Evolutionary conservation across 768 basidiomycete genomes (phyloP).

Genomic region (Suillus placidus): DNA sequence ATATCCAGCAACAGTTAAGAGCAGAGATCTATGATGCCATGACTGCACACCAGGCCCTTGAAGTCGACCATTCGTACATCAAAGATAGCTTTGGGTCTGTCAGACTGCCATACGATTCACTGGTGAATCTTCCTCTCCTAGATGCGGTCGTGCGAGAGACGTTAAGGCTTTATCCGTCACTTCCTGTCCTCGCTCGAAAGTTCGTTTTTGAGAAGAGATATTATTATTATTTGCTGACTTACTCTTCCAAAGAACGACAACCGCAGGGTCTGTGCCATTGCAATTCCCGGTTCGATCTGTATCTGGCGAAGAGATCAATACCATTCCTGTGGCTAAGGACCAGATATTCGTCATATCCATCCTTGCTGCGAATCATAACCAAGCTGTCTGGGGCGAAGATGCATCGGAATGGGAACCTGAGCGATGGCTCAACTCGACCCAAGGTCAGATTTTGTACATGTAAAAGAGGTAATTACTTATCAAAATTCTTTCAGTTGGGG

Average conservation of each 20-base stretch:
- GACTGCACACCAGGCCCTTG: not conserved
- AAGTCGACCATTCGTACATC: constrained; percentile 14
- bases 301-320: constrained; percentile 22
- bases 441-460: not conserved
- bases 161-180: constrained; percentile 45
- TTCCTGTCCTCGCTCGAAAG: constrained; percentile 40
- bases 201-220: constrained; percentile 20
- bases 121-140: constrained; percentile 39
- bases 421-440: constrained; percentile 39
- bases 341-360: constrained; percentile 47
- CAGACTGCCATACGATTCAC: constrained; percentile 41
- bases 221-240: not conserved
- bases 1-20: constrained; percentile 43
- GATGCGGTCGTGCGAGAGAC: constrained; percentile 45
- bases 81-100: constrained; percentile 28
- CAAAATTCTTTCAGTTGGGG: constrained; percentile 1
- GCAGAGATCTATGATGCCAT: constrained; percentile 34
- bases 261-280: constrained; percentile 43
- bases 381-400: constrained; percentile 46
- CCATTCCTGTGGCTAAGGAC: constrained; percentile 42
- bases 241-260: constrained; percentile 33
- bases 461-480: not conserved
- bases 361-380: constrained; percentile 43
- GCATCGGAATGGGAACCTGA: constrained; percentile 49
- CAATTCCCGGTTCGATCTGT: constrained; percentile 17